Conservation (phyloP, 306 rosid species). For the Prunus salicina region DNA sequence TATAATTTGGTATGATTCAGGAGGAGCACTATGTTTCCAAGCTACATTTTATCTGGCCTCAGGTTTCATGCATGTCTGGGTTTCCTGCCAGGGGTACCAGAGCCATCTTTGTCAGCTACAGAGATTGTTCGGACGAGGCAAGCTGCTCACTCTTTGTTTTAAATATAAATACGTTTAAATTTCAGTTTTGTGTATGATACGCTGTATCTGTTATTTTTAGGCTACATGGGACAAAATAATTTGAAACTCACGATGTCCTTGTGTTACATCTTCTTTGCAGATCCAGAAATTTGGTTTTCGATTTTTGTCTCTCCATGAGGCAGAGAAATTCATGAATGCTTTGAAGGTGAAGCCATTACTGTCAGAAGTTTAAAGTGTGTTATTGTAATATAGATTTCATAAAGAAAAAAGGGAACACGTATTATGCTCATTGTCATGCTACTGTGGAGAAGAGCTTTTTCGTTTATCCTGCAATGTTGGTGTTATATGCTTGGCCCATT, state of each 20-base stretch:
- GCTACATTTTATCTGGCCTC: conserved; percentile 86
- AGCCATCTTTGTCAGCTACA: conserved; percentile 62
- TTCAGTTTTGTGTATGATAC: not conserved
- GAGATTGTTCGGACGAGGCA: conserved; percentile 58
- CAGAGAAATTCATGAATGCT: conserved; percentile 49
- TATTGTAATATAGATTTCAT: not conserved
- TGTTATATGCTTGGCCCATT: conserved; percentile 17
- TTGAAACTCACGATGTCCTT: not conserved
- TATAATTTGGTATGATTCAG: conserved; percentile 30
- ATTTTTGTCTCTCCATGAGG: conserved; percentile 55
- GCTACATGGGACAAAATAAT: not conserved
- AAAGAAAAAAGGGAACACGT: not conserved
- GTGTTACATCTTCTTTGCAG: conserved; percentile 33
- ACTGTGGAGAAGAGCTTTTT: not conserved
- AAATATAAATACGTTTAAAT: not conserved
- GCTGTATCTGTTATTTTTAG: not conserved
- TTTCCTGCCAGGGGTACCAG: conserved; percentile 75
- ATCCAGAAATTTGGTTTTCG: conserved; percentile 76
- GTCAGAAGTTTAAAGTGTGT: not conserved
- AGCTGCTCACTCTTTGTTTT: conserved; percentile 13
- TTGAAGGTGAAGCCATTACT: conserved; percentile 47
- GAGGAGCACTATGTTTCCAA: conserved; percentile 85
- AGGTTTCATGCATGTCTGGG: conserved; percentile 69
- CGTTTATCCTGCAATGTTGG: conserved; percentile 1
- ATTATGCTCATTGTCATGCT: not conserved